Evolutionary conservation across 164 flowering plant genomes (phyloP).

Genomic region (Echeveria elegans): DNA sequence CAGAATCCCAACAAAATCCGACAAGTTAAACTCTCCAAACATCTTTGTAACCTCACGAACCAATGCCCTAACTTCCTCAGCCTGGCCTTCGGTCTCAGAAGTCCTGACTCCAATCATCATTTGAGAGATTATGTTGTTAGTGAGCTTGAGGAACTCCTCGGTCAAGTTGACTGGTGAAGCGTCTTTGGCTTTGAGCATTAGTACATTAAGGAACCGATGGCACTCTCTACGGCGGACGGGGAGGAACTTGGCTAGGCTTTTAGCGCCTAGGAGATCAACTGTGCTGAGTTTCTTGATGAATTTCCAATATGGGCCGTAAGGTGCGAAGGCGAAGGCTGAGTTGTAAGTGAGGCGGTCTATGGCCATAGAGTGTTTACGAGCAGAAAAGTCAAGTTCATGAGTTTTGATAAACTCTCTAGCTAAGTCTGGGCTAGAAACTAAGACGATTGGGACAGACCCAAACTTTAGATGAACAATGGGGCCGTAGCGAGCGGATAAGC

Average conservation of each 20-base stretch:
- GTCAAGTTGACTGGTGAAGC: slow-evolving; percentile 28
- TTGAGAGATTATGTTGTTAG: slow-evolving; percentile 38
- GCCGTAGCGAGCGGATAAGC: slow-evolving; percentile 34
- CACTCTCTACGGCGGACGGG: slow-evolving; percentile 27
- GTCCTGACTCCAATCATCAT: slow-evolving; percentile 35
- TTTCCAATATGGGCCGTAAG: slow-evolving; percentile 57
- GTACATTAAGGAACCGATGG: slow-evolving; percentile 13
- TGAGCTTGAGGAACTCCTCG: slow-evolving; percentile 25
- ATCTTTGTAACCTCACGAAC: slow-evolving; percentile 32
- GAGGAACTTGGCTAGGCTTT: slow-evolving; percentile 19
- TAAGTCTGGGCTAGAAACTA: slow-evolving; percentile 33
- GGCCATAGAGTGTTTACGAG: slow-evolving; percentile 25
- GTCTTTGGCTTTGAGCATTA: slow-evolving; percentile 11
- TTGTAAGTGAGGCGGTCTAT: slow-evolving; percentile 27
- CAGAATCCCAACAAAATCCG: slow-evolving; percentile 36
- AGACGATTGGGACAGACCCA: slow-evolving; percentile 38
- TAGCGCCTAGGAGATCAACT: slow-evolving; percentile 35
- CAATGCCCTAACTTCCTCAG: slow-evolving; percentile 21
- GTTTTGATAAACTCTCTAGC: slow-evolving; percentile 42
- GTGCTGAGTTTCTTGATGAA: slow-evolving; percentile 44
- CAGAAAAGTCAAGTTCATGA: slow-evolving; percentile 35
- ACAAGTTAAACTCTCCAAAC: slow-evolving; percentile 36
- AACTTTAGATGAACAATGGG: slow-evolving; percentile 38
- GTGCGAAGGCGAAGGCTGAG: slow-evolving; percentile 37
- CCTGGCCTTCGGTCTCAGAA: slow-evolving; percentile 24